These are phyloP conservation scores for Vigna reflexopilosa DNA, from an alignment of 306 rosid species.

Conservation along the genomic window DNA sequence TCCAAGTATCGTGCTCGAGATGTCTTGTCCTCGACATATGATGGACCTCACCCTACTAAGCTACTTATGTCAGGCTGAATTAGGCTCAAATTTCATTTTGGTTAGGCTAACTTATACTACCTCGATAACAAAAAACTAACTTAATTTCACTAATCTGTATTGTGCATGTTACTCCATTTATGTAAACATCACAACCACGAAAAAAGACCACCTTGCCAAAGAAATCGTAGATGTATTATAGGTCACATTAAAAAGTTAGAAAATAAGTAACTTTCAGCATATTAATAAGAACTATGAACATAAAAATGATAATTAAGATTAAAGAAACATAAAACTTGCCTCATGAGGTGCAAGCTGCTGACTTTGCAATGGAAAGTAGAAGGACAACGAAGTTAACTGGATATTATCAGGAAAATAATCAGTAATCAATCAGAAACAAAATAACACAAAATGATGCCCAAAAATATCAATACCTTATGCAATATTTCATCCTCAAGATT, in stretches of 20 bases:
- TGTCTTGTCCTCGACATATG: too few species aligned
- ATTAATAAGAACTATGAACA: background rate
- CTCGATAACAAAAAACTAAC: background rate
- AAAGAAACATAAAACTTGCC: constrained; percentile 58
- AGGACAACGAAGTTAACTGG: constrained; percentile 83
- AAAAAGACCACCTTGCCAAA: constrained; percentile 13
- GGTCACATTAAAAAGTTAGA: constrained; percentile 23
- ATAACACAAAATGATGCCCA: background rate
- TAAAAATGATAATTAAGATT: constrained; percentile 11
- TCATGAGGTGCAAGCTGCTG: constrained; percentile 63
- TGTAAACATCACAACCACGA: constrained; percentile 8
- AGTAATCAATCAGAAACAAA: constrained; percentile 32
- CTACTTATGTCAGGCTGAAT: too few species aligned
- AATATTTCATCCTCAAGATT: constrained; percentile 90
- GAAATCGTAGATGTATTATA: background rate
- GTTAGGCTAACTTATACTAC: background rate
- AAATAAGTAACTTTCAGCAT: constrained; percentile 20
- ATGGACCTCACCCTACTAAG: too few species aligned
- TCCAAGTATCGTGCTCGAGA: too few species aligned
- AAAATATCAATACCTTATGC: constrained; percentile 66
- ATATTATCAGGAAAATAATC: constrained; percentile 47
- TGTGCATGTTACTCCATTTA: constrained; percentile 8
- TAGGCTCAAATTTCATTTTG: too few species aligned
- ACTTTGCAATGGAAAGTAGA: constrained; percentile 63
- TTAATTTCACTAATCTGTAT: background rate